A percentile compares a stretch with the other conserved stretches of the same genome.
Evolutionary conservation across 129 eudicot genomes (phyloP).

Genomic region (Flaveria robusta): DNA sequence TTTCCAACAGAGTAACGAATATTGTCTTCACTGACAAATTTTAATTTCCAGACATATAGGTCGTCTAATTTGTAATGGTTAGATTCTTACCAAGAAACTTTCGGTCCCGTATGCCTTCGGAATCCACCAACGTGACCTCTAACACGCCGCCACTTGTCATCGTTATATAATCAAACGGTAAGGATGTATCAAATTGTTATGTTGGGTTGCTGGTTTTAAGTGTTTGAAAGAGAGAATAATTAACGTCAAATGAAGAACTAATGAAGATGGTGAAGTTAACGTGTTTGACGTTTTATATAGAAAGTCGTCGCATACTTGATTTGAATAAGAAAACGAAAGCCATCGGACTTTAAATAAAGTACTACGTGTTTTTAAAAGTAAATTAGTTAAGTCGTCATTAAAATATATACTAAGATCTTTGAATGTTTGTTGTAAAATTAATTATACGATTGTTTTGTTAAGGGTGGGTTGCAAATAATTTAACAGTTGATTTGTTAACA

Average conservation of each 20-base stretch:
- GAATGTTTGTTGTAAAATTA: neutral
- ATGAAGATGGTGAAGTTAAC: conserved; percentile 33
- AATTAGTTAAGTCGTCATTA: neutral
- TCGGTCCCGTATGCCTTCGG: conserved; percentile 41
- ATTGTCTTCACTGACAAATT: too few relatives aligned
- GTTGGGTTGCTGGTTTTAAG: conserved; percentile 14
- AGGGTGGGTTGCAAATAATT: too few relatives aligned
- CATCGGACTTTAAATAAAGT: conserved; percentile 11
- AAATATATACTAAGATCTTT: neutral
- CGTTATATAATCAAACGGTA: neutral
- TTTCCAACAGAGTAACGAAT: too few relatives aligned
- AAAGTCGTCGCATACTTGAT: conserved; percentile 33
- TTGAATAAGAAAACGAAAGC: conserved; percentile 31
- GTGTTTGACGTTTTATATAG: conserved; percentile 25
- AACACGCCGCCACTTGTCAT: conserved; percentile 35
- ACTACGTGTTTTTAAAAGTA: neutral
- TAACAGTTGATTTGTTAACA: too few relatives aligned
- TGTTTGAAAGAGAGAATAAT: conserved; percentile 17
- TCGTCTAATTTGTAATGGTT: neutral
- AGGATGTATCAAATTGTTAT: neutral
- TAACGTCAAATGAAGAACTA: conserved; percentile 26
- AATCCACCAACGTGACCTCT: conserved; percentile 38
- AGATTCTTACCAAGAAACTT: conserved; percentile 24
- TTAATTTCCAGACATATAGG: too few relatives aligned
- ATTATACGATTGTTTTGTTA: too few relatives aligned